These are phyloP conservation scores for Straminergon stramineum DNA, from an alignment of 225 moss, liverwort and hornwort species.

Conservation along the genomic window DNA sequence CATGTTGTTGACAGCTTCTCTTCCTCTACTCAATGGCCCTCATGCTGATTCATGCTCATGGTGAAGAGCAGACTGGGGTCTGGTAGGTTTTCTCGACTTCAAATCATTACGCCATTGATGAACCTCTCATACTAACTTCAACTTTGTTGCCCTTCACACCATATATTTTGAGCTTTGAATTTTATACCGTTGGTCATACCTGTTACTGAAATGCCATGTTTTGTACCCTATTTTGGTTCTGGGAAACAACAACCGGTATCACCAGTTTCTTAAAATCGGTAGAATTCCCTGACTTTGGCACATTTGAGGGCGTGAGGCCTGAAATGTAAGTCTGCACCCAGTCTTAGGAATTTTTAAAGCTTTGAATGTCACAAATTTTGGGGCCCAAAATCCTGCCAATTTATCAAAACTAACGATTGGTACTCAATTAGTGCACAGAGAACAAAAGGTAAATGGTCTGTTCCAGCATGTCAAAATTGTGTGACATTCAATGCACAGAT, in stretches of 20 bases:
- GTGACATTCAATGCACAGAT: neutral
- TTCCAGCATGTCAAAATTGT: neutral
- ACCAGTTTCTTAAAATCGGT: neutral
- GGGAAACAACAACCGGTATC: neutral
- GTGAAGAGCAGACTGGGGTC: neutral
- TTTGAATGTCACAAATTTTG: neutral
- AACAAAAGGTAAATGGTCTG: neutral
- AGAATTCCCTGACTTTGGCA: neutral
- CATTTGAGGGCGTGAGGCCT: neutral
- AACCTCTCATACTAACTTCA: neutral
- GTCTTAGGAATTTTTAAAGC: neutral
- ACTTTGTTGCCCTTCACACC: no score
- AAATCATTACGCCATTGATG: neutral
- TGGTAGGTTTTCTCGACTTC: neutral
- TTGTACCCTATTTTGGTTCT: neutral
- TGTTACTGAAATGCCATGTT: neutral
- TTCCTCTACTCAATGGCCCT: neutral
- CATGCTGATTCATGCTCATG: neutral
- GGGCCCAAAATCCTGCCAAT: neutral
- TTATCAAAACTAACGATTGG: fast-evolving
- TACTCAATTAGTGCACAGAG: neutral
- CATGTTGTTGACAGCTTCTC: neutral
- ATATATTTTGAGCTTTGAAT: neutral
- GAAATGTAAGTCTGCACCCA: neutral
- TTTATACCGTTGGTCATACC: no score